phyloP scores from a whole-genome alignment of 257 asterid genomes.

The Primulina huaijiensis region DNA sequence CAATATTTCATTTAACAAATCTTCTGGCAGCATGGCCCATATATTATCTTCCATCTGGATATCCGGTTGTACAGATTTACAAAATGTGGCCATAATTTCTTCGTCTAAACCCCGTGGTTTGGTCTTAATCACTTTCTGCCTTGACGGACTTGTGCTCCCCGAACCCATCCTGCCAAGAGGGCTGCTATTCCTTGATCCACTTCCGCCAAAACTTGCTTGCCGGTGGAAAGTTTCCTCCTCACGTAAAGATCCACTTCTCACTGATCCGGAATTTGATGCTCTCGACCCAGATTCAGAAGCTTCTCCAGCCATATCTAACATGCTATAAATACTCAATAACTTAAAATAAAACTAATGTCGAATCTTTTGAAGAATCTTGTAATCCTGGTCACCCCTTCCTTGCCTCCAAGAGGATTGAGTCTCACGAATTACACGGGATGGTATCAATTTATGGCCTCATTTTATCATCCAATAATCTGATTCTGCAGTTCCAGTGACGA shows the following conservation, averaged over 20 bases:
- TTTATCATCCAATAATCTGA: constrained; percentile 9
- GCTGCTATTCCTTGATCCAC: constrained; percentile 80
- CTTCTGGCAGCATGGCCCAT: constrained; percentile 98
- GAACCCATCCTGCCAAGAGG: constrained; percentile 80
- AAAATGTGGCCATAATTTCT: constrained; percentile 71
- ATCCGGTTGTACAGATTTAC: constrained; percentile 67
- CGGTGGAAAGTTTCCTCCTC: constrained; percentile 63
- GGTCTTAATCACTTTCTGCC: constrained; percentile 75
- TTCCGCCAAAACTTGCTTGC: constrained; percentile 61
- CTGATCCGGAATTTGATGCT: constrained; percentile 40
- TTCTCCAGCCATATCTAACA: constrained; percentile 48
- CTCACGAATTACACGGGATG: constrained; percentile 9
- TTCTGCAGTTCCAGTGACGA: constrained; percentile 2
- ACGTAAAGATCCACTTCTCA: constrained; percentile 44
- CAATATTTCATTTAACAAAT: constrained; percentile 77
- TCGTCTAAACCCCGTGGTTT: constrained; percentile 97
- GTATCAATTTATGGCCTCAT: constrained; percentile 15
- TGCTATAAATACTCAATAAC: constrained; percentile 18
- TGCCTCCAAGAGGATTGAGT: not conserved
- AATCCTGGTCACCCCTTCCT: constrained; percentile 14
- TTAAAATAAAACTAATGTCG: constrained; percentile 19
- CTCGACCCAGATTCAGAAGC: constrained; percentile 56
- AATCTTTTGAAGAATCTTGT: constrained; percentile 16
- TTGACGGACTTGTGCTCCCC: constrained; percentile 88
- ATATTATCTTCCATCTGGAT: constrained; percentile 92